Evolutionary conservation across 176 grass and related monocot genomes (phyloP), one percentile per base, ranked within the genome.

Genomic region (Aegilops umbellulata): DNA sequence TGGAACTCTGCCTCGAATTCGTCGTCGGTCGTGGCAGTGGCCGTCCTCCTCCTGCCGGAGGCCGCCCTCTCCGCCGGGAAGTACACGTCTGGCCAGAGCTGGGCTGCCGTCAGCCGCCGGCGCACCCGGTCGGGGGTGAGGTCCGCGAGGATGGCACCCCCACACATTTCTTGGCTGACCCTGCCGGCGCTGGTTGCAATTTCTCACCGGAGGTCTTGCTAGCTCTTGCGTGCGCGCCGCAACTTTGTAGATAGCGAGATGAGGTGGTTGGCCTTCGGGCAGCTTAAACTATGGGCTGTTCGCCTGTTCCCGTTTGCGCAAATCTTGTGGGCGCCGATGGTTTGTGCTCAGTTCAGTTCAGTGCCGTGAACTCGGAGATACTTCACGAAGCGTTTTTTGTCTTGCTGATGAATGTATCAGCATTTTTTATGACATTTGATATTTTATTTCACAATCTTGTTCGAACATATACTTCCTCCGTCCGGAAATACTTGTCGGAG

Each of bases 1-100:
- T 76, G 73, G 14, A 76, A 76, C 25, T 76, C 73, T 30, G 44
- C 73, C 73, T 76, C 73, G 73, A 76, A 76, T 25, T 76, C 73
- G 44, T 76, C 72, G 25, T 76, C 44, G 44, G 73, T 76, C 24
- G 73, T 51, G 73, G 73, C 44, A 53, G 73, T 16, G 73, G 42
- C 25, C 25, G 10, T 30, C 73, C 44, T 76, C 42, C 44, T 30
- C 44, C 49, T 76, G 42, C 44, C 25, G 44, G 44, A 11, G 15
- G 15, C 9, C 44, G 17, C 29, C 44, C 44, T 53, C 44, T 76
- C 73, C 25, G 26, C 73, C 25, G 44, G 27, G 15, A 26, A 76
- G 73, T 10, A 76, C 25, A 15, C 73, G 42, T 53, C 8, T 16
- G 42, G 44, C 42, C 42, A 76, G 8, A 76, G 73, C 42, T 11